Percentiles rank a stretch among this genome's conserved stretches.
phyloP scores from a whole-genome alignment of 2,329 filamentous ascomycete genomes.

The Claviceps cyperi region DNA sequence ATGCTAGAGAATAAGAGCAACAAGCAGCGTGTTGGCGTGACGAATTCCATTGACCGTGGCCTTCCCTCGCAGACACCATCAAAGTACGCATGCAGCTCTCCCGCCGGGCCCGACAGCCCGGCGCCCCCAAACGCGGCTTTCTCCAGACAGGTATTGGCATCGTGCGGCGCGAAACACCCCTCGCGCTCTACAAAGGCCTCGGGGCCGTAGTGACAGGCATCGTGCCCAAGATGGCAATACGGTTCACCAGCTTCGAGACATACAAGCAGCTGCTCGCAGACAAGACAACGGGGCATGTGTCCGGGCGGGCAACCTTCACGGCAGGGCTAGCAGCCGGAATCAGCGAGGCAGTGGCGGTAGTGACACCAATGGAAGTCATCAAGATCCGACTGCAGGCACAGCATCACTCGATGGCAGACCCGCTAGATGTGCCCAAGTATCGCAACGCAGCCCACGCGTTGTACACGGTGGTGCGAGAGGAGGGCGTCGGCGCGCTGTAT shows the following conservation, averaged over 20 bases:
- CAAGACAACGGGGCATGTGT: constrained; percentile 49
- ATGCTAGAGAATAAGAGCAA: no score
- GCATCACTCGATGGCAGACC: constrained; percentile 95
- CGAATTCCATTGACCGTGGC: no score
- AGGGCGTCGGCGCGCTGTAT: constrained; percentile 77
- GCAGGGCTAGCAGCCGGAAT: constrained; percentile 86
- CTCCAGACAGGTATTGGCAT: constrained; percentile 75
- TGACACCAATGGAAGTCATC: constrained; percentile 97
- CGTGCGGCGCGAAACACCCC: constrained; percentile 73
- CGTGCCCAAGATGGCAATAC: constrained; percentile 97
- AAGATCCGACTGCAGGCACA: constrained; percentile 98
- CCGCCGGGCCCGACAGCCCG: constrained; percentile 65
- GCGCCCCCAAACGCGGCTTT: constrained; percentile 79
- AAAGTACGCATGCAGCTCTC: constrained; percentile 99
- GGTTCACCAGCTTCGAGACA: constrained; percentile 91
- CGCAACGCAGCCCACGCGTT: constrained; percentile 73
- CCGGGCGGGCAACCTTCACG: constrained; percentile 52
- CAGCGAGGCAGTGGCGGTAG: constrained; percentile 89
- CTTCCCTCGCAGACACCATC: constrained; percentile 57
- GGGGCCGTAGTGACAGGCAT: constrained; percentile 93
- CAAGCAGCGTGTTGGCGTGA: no score
- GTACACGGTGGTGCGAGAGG: constrained; percentile 85
- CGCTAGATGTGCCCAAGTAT: constrained; percentile 92
- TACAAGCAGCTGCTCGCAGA: constrained; percentile 79
- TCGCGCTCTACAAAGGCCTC: constrained; percentile 95